Evolutionary conservation across 179 eudicot genomes (phyloP).

Genomic region (Silene noctiflora): DNA sequence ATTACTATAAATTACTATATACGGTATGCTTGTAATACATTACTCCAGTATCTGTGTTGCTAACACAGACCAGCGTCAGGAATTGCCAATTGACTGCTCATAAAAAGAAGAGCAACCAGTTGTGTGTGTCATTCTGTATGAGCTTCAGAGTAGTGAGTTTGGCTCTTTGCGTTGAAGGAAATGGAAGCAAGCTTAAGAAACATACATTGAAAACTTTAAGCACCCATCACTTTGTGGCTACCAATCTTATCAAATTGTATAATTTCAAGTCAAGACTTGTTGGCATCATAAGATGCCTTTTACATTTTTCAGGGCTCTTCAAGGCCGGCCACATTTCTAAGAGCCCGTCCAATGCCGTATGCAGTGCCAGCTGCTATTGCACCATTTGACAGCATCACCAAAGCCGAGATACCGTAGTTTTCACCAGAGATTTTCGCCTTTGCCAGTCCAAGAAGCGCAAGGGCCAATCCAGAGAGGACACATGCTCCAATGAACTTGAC

Average conservation of each 20-base stretch:
- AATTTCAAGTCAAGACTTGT: neutral
- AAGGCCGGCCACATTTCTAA: conserved; percentile 61
- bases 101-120: neutral
- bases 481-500: conserved; percentile 57
- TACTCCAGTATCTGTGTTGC: neutral
- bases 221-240: neutral
- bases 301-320: conserved; percentile 32
- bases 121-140: neutral
- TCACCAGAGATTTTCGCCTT: conserved; percentile 59
- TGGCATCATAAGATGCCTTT: neutral
- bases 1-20: neutral
- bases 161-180: neutral
- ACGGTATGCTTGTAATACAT: neutral
- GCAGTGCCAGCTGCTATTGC: conserved; percentile 57
- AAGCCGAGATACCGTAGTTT: conserved; percentile 35
- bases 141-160: neutral
- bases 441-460: conserved; percentile 48
- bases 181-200: no score
- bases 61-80: neutral
- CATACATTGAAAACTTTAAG: no score
- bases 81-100: neutral
- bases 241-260: neutral
- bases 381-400: conserved; percentile 45
- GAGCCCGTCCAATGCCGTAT: conserved; percentile 59
- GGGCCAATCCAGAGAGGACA: conserved; percentile 49